Conservation (phyloP, 2,329 filamentous ascomycete species). For the Aspergillus puulaauensis region DNA sequence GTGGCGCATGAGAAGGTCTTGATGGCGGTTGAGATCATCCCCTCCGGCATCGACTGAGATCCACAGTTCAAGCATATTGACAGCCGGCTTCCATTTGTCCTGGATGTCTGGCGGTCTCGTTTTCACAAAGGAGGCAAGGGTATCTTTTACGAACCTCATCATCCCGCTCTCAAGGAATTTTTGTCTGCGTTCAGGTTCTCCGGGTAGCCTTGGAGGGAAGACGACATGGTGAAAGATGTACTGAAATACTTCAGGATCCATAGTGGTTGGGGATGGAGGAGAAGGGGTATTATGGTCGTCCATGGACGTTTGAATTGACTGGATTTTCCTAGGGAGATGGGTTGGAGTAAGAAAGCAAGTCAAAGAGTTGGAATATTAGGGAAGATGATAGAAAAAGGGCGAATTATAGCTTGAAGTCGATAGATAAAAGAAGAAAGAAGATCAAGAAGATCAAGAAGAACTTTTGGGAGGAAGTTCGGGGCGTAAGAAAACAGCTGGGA, state of each 20-base stretch:
- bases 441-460: too few species aligned
- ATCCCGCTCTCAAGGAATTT: background rate
- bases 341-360: background rate
- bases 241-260: background rate
- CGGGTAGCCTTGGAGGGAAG: background rate
- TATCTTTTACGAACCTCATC: background rate
- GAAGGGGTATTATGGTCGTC: too few species aligned
- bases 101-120: background rate
- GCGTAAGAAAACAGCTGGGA: too few species aligned
- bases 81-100: background rate
- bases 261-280: background rate
- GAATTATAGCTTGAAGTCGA: too few species aligned
- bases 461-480: too few species aligned
- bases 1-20: background rate
- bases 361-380: background rate
- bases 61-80: slow-evolving; percentile 2
- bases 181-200: background rate
- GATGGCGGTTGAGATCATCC: background rate
- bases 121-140: background rate
- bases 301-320: background rate
- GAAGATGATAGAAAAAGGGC: too few species aligned
- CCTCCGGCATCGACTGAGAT: background rate
- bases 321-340: background rate
- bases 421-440: too few species aligned
- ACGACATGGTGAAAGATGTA: slow-evolving; percentile 4